Evolutionary conservation across 257 asterid species (phyloP), one percentile per base, ranked within the genome.

Genomic region (Leonotis leonurus): DNA sequence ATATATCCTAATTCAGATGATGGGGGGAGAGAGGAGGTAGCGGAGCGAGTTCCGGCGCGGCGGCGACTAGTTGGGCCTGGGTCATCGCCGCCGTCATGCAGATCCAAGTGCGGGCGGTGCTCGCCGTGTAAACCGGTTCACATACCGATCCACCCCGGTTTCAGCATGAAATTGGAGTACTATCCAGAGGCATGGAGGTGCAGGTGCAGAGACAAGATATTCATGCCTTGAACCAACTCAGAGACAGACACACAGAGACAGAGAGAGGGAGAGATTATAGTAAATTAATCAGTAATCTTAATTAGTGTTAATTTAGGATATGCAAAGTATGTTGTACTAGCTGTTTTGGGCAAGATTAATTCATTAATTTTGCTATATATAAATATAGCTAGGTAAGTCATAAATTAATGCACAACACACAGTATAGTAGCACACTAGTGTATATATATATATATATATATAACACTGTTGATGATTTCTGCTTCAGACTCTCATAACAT

Each of bases 161-260:
- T 82, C 24, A 70, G 73, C 13, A 60, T 65, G 52, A 80, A 85
- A 48, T 58, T 85, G 57, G 96, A 88, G 81, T 88, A 88, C 68
- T 88, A 88, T 36, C 96, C 96, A 0, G 96, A 88, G 62, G 96
- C 92, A 16, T 88, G 96, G 96, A 78, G 95, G 27, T 88, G 96
- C 85, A 77, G 77, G 72, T 88, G 96, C 63, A 82, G 85, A n/a
- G 70, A 73, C 65, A 82, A 72, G 57, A 72, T 83, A 32, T 88
- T 73, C 80, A 78, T 88, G 96, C 95, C 96, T 50, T 88, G 49
- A 57, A 8, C 1, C 4, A 2, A 4, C 7, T 30, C 1, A 30
- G 5, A 22, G 14, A 24, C n/a, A 20, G 35, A 50, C 18, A 64
- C 49, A 21, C 8, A 50, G 56, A 50, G 33, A 50, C 18, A 64